These are phyloP conservation scores for Cercospora zeina DNA, from an alignment of 2,329 filamentous ascomycete genomes.

Conservation along the genomic window DNA sequence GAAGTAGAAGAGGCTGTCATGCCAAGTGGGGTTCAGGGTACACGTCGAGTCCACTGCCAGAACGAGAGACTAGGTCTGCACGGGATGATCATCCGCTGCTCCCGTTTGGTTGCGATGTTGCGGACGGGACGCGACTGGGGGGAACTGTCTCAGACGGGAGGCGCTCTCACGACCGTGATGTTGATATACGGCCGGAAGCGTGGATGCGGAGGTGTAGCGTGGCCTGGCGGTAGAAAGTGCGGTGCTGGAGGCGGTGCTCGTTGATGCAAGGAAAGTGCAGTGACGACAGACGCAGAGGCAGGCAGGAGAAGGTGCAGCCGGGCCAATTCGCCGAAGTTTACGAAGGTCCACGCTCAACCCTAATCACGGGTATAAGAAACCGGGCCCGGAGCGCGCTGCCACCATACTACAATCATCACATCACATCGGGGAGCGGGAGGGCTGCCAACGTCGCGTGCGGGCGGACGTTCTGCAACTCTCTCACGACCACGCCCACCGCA, in stretches of 20 bases:
- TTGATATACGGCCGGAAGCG: background rate
- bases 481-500: too few species aligned
- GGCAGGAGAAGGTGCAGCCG: background rate
- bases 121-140: background rate
- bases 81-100: constrained; percentile 1
- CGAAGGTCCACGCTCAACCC: background rate
- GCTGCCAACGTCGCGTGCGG: too few species aligned
- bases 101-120: background rate
- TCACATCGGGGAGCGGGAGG: too few species aligned
- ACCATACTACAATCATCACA: too few species aligned
- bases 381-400: background rate
- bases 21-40: background rate
- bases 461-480: too few species aligned
- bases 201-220: background rate
- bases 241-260: background rate
- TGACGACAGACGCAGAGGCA: background rate
- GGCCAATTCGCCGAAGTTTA: constrained; percentile 1
- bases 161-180: background rate
- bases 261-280: background rate
- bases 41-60: background rate
- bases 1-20: too few species aligned
- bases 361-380: background rate
- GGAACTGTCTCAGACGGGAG: background rate
- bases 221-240: background rate
- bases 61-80: background rate